Base-by-base conservation (phyloP, 2,329 filamentous ascomycete genomes). In the Aspergillus chevalieri region DNA sequence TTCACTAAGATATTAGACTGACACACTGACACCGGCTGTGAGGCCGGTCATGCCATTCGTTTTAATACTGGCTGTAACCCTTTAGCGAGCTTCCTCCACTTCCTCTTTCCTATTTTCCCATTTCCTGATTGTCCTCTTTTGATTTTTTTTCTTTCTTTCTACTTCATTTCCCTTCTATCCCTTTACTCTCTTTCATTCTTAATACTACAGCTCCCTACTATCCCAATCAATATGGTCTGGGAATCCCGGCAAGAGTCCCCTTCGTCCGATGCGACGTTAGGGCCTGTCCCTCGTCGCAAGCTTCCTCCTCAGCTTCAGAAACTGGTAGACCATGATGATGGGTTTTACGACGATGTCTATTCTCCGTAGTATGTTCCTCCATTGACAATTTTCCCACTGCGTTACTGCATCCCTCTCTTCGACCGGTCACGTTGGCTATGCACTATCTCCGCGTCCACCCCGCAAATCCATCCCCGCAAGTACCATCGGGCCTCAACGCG, bases 341-440 rank as follows among this genome's bases (percentile, higher is more conserved):
- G 82, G 60, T 83, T 89, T 61, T 87, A 88, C 68, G 86, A 90
- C 51, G 81, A 88, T 52, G 69, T 94, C 34, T 84, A 87, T 55
- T 84, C 90, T 50, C 87, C 89, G 71, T 84, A 85, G 87, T 91
- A 80, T 55, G 85, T 80, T 2, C 43, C 34, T 26, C 9, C 36
- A 45, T 30, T 42, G 12, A 47, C 24, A 24, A 15, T 44, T 47
- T 28, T 44, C 43, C 46, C 15, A 24, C 48, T 42, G 9, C 26
- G 12, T 7, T 4, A 30, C 26, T 30, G 26, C 6, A 17, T 38
- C n/a, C n/a, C n/a, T 17, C 34, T 19, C 3, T 15, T 19, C 12
- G 17, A 15, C 34, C 10, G n/a, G 9, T 38, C 34, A n/a, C 34
- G 17, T 38, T 30, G 26, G 10, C 26, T 22, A 10, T 30, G 26